Conservation (phyloP, 2,329 filamentous ascomycete species). For the Hypomyces perniciosus region DNA sequence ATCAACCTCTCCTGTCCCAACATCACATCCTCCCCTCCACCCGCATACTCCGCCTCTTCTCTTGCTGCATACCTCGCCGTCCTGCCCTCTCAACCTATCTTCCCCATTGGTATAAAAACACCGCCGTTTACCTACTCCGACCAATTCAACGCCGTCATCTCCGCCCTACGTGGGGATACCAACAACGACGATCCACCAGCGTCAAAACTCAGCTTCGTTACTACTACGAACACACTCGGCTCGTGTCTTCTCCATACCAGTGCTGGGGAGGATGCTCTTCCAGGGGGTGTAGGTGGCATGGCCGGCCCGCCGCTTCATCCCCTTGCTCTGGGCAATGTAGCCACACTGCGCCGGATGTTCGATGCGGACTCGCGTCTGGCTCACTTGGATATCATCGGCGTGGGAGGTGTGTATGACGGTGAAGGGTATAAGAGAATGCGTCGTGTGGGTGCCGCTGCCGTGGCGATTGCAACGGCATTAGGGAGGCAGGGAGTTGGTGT, state of each 20-base stretch:
- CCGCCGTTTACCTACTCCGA: conserved; percentile 68
- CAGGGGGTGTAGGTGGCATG: conserved; percentile 62
- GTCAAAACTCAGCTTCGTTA: conserved; percentile 56
- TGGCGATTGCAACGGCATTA: conserved; percentile 64
- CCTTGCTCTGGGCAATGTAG: conserved; percentile 68
- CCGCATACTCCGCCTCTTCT: conserved; percentile 55
- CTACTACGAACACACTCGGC: conserved; percentile 67
- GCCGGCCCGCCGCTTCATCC: conserved; percentile 68
- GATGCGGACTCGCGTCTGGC: conserved; percentile 42
- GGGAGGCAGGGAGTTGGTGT: conserved; percentile 56
- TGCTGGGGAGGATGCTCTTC: conserved; percentile 29
- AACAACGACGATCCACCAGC: conserved; percentile 11
- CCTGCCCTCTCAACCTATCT: conserved; percentile 31
- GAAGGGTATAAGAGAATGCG: conserved; percentile 61
- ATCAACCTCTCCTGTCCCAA: conserved; percentile 77
- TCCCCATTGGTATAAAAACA: conserved; percentile 60
- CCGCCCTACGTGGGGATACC: conserved; percentile 35
- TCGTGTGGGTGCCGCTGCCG: conserved; percentile 57
- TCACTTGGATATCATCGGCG: conserved; percentile 60
- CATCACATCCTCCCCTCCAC: conserved; percentile 61
- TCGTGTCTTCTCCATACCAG: conserved; percentile 48
- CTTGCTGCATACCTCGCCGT: conserved; percentile 50
- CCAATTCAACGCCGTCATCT: conserved; percentile 55
- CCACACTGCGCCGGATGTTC: conserved; percentile 56
- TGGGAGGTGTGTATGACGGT: conserved; percentile 64